Evolutionary conservation across 495 filamentous ascomycete species (phyloP), one percentile per base, ranked within the genome.

Genomic region (Neurospora sublineolata): DNA sequence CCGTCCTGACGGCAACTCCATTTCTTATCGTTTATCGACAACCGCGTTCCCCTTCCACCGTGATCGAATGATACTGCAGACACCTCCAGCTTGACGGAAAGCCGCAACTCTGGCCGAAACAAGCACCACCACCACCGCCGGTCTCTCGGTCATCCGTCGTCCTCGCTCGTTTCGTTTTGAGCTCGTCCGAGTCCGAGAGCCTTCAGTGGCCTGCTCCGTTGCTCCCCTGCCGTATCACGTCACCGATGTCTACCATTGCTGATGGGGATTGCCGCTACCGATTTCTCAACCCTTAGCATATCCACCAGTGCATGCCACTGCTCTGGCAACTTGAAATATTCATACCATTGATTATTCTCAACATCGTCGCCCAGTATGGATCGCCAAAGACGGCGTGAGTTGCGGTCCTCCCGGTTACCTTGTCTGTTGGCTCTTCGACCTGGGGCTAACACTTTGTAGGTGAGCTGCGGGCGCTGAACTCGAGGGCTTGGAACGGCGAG

Each of bases 391-490:
- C 94, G 95, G 86, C 91, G 94, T 94, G 83, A 77, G 87, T 78
- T 27, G 10, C n/a, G 71, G 18, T 10, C 70, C 23, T 23, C n/a
- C 16, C 27, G 46, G 60, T 30, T 38, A 30, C 46, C 27, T 27
- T n/a, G 27, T 1, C 52, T 64, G 52, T 18, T 33, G 52, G 52
- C 52, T 60, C 27, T 75, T 80, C 68, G 68, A 20, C 44, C 69
- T 52, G 80, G 84, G 72, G 83, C 71, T 69, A 60, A 38, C 67
- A n/a, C 23, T 70, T 70, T 33, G 38, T 37, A 97, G 94, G 93
- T 81, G 94, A 97, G 82, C 86, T 98, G 79, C 91, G 93, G 81
- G 87, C 91, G 77, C 84, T 97, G 75, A 99, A 99, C 80, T 85
- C 88, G 77, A 86, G 87, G 82, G 92, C 90, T 37, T 99, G 95